phyloP scores from a whole-genome alignment of 1,284 basidiomycete species.

The Trametes polyzona region DNA sequence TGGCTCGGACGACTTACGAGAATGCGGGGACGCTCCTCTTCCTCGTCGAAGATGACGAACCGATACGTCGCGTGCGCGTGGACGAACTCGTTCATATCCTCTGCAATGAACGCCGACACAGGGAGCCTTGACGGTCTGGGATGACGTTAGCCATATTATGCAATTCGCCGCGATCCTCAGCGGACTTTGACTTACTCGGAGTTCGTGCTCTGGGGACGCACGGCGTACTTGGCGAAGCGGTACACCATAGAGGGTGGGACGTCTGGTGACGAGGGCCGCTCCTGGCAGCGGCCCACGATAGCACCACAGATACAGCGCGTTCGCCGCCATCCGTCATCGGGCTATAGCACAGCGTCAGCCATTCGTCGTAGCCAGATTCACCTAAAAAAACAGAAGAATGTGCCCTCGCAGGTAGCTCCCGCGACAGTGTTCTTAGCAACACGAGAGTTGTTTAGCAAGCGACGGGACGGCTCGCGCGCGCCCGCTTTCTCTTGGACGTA shows the following conservation, averaged over 20 bases:
- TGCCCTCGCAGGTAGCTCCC: conserved; percentile 87
- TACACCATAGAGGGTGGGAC: conserved; percentile 51
- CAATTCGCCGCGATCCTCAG: background rate
- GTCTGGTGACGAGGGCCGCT: conserved; percentile 43
- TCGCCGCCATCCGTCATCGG: conserved; percentile 63
- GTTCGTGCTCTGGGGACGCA: conserved; percentile 68
- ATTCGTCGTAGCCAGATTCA: no score
- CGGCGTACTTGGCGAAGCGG: conserved; percentile 80
- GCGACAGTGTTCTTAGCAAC: conserved; percentile 63
- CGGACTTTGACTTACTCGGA: conserved; percentile 54
- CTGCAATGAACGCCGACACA: conserved; percentile 81
- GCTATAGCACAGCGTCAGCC: conserved; percentile 40
- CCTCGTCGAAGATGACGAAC: conserved; percentile 84
- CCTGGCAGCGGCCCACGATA: conserved; percentile 70
- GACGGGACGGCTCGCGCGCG: conserved; percentile 31
- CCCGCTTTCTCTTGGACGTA: conserved; percentile 72
- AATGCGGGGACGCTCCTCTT: conserved; percentile 76
- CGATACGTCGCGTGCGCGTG: conserved; percentile 90
- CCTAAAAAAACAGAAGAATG: conserved; percentile 42
- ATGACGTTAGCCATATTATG: conserved; percentile 4
- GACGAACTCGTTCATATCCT: conserved; percentile 86
- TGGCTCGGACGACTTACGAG: conserved; percentile 64
- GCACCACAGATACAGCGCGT: conserved; percentile 81
- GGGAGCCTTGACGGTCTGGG: conserved; percentile 66
- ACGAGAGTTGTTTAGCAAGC: conserved; percentile 81